Base-by-base conservation (phyloP, 805 yeast genomes). In the Nakazawaea molendinolei region DNA sequence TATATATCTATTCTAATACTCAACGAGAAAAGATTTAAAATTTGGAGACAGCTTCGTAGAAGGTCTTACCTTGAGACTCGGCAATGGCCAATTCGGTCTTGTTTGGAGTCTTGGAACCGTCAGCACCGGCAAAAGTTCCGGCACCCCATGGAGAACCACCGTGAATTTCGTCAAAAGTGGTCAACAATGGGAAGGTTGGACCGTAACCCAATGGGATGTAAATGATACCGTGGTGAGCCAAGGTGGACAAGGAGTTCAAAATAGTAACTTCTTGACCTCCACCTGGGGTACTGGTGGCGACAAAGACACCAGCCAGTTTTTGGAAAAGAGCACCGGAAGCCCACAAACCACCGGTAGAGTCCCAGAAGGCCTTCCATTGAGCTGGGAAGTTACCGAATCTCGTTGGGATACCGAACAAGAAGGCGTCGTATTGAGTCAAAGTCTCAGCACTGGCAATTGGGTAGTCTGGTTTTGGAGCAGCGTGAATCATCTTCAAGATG, bases 121-220 rank as follows among this genome's bases (percentile, higher is more conserved):
- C 86, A 17, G 75, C 63, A 45, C 81, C 90, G 23, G 95, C 86
- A 46, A 71, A 67, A 40, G 84, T 65, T 53, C 90, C 92, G 29
- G 95, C 86, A 60, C 94, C 94, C 82, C 86, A 86, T 36, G 95
- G 74, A 38, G 89, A 74, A 49, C 82, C 80, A 50, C 94, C 95
- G 53, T 80, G 89, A 39, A 71, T 67, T 62, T 79, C 89, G 15
- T 66, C 69, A 40, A 80, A 52, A 56, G 69, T 69, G 33, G 69
- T 53, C 48, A 77, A 56, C 41, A 71, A 70, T 33, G 72, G 69
- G 53, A 76, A 75, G 27, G 66, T 69, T 24, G 67, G 58, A 36
- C 69, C 76, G 63, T 72, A 74, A 53, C 95, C 95, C 49, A 85
- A 69, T 44, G 95, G 95, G 41, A 86, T 76, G 57, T 59, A 85